A percentile compares a stretch with the other conserved stretches of the same genome.
Conservation (phyloP, 352 stramenopile species). For the Blastocystis sp. region DNA sequence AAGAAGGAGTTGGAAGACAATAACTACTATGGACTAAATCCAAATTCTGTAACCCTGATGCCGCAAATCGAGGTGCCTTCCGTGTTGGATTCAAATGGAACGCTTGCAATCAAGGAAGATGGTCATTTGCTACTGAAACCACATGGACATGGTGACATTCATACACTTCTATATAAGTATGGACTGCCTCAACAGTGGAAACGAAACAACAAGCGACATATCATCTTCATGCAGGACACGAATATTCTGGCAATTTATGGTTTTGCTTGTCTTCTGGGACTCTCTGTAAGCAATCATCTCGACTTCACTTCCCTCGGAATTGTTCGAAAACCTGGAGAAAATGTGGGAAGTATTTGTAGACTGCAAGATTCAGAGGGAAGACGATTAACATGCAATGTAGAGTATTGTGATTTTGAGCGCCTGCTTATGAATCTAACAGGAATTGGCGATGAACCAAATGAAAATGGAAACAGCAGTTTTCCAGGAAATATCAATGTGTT, state of each 20-base stretch:
- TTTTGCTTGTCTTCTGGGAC: conserved; percentile 69
- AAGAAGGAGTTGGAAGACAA: conserved; percentile 77
- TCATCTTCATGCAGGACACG: conserved; percentile 86
- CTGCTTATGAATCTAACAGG: conserved; percentile 5
- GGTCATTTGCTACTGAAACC: conserved; percentile 81
- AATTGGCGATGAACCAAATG: conserved; percentile 13
- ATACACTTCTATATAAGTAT: conserved; percentile 83
- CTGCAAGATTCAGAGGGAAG: background rate
- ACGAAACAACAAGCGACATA: conserved; percentile 77
- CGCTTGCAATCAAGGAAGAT: conserved; percentile 77
- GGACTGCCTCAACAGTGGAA: conserved; percentile 78
- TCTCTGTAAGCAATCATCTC: conserved; percentile 56
- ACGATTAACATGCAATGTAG: conserved; percentile 22
- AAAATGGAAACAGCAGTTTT: conserved; percentile 68
- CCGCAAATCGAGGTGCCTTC: conserved; percentile 94
- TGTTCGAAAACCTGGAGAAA: conserved; percentile 58
- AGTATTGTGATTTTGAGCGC: conserved; percentile 22
- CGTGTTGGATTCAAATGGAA: conserved; percentile 78
- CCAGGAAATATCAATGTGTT: conserved; percentile 88
- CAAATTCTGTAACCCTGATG: conserved; percentile 86
- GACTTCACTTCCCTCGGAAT: conserved; percentile 37
- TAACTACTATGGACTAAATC: conserved; percentile 86
- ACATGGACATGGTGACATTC: conserved; percentile 95
- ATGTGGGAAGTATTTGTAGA: conserved; percentile 15
- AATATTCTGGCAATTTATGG: conserved; percentile 71